Percentiles rank a stretch among this genome's conserved stretches.
phyloP scores from a whole-genome alignment of 768 basidiomycete genomes.

The Lactarius vividus region DNA sequence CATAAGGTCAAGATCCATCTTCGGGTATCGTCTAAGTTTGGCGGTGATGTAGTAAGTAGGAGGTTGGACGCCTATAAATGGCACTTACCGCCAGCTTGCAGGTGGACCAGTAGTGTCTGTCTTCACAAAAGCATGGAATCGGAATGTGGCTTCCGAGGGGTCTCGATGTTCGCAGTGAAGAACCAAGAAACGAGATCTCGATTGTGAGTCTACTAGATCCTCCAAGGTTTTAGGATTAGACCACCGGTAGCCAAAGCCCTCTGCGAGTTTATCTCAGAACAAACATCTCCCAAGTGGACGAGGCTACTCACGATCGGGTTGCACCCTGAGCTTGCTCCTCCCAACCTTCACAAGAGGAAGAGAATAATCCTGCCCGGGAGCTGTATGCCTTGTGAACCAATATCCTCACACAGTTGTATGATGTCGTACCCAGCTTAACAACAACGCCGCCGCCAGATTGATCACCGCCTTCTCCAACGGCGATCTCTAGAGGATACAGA shows the following conservation, averaged over 20 bases:
- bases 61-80: background rate
- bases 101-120: constrained; percentile 56
- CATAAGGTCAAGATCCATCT: constrained; percentile 78
- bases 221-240: constrained; percentile 86
- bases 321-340: constrained; percentile 74
- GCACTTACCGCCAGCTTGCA: constrained; percentile 21
- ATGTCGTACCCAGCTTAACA: constrained; percentile 53
- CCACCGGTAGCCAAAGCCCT: constrained; percentile 97
- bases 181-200: constrained; percentile 46
- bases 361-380: constrained; percentile 83
- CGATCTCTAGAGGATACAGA: constrained; percentile 88
- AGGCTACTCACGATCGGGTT: constrained; percentile 80
- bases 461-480: constrained; percentile 81
- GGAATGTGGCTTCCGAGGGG: constrained; percentile 82
- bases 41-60: background rate
- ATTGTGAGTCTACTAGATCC: constrained; percentile 68
- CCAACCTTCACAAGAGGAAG: constrained; percentile 89
- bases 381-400: constrained; percentile 34
- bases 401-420: background rate
- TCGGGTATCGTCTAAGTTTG: constrained; percentile 69
- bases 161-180: constrained; percentile 84
- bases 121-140: constrained; percentile 89
- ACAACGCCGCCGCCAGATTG: constrained; percentile 78
- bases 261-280: constrained; percentile 40
- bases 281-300: background rate